Evolutionary conservation across 352 stramenopile species (phyloP), one percentile per base, ranked within the genome.

Genomic region (Phytophthora hybrid): DNA sequence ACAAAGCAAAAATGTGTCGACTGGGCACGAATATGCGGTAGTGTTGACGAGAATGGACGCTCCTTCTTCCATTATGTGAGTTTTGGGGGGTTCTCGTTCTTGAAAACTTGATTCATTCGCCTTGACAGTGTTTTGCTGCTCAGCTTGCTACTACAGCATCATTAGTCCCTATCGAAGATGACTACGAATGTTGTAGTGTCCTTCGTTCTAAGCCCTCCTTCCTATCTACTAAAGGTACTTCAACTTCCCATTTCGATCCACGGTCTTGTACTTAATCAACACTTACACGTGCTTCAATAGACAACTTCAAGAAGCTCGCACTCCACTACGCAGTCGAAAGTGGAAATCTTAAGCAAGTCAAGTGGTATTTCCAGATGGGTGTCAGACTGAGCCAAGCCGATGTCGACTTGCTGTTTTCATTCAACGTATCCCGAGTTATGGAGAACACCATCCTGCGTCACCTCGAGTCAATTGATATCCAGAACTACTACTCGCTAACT

Each of bases 1-100:
- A 71, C 55, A 2, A 59, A 61, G 19, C 63, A 60, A 37, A 79
- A 81, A 31, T 76, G 76, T 21, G n/a, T 57, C 1, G 74, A 84
- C 16, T 81, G 86, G 57, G 32, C 70, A n/a, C 41, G 16, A 1
- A 82, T 84, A 18, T 83, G 80, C 46, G 54, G 64, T 5, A 69
- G 47, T 19, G 37, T 77, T 6, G 87, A 93, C 37, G 51, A 66
- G 4, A 68, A 87, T 52, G 65, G 63, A 0, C 74, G 87, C n/a
- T 82, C 84, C 3, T 51, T 90, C 14, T 74, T 92, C 31, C 84
- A 92, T 44, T 93, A 93, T 60, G 87, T 90, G 60, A 44, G 83
- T 78, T 1, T 23, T n/a, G 47, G 19, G 14, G 46, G 31, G 8
- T 49, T 5, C 8, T 32, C 10, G 29, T 51, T 23, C 11, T 4